Evolutionary conservation across 2,329 filamentous ascomycete species (phyloP), one percentile per base, ranked within the genome.

Genomic region (Colletotrichum zoysiae): DNA sequence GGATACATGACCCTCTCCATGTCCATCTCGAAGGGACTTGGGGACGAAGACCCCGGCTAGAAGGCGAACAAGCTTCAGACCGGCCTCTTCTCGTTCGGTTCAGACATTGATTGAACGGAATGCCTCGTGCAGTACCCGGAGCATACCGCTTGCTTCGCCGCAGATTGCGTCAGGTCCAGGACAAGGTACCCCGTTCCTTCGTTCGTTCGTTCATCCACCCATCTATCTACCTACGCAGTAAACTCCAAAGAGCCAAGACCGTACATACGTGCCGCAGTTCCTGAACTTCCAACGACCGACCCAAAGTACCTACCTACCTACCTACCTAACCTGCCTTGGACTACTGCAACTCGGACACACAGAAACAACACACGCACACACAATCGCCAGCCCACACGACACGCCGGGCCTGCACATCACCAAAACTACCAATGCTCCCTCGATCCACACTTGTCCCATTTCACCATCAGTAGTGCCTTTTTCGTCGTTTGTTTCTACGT

Each of bases 151-250:
- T 66, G 44, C 46, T 42, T 66, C 38, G 62, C 67, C 48, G 23
- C 55, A 70, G 50, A 40, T 64, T 68, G 65, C 65, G 50, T 68
- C 65, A 68, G 65, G 59, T 65, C 42, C 33, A 46, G 65, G 59
- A 59, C 42, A n/a, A 46, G 44, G 44, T 14, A 23, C 20, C n/a
- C 42, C n/a, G 46, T 33, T 18, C 51, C 20, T n/a, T 38, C 59
- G n/a, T n/a, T n/a, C n/a, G n/a, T n/a, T n/a, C n/a, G n/a, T n/a
- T n/a, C n/a, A n/a, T n/a, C n/a, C n/a, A 40, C 33, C 50, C 35
- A 16, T 18, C 40, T 3, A 30, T 38, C 59, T 51, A 30, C 4
- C 30, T 30, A 30, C 30, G 30, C 30, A 30, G 30, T 30, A 51
- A 35, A 56, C 35, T 33, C 33, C 48, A 65, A 33, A 50, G 62